Evolutionary conservation across 2,329 filamentous ascomycete species (phyloP), one percentile per base, ranked within the genome.

Genomic region (Beauveria scarabaeidicola): DNA sequence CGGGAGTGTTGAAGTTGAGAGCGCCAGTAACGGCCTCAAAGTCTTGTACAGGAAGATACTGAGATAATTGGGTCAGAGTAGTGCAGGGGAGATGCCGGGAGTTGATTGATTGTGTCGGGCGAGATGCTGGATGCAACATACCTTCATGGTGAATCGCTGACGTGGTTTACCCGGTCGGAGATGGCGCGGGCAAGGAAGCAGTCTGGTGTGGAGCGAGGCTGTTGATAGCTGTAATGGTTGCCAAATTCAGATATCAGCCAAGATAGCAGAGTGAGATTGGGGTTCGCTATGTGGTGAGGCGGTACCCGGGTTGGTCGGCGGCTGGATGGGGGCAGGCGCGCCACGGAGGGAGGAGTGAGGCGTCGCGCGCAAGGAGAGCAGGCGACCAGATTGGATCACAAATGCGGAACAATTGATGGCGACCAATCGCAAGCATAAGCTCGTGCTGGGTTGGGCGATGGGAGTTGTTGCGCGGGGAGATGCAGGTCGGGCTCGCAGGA

Each of bases 1-100:
- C 93, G 55, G 89, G 85, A 1, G 93, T 97, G 69, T 94, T 90
- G 79, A 97, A 97, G 72, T 96, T 97, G 70, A 99, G 85, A 64
- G 93, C 90, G 76, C 88, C 88, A 62, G 91, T 93, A 66, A 97
- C 89, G 73, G 89, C 86, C 74, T 97, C 92, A 71, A 97, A 92
- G 66, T 95, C 89, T 74, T 86, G 87, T 64, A 96, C 83, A 62
- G 93, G 91, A 68, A 99, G 81, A 75, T 95, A 99, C 93, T 99
- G 62, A 9, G 43, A 43, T 17, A 10, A 36, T 38, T 2, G 13
- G 13, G 58, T 64, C 62, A 66, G 38, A 52, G 9, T 36, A 38
- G 7, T 5, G 61, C 47, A 52, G 25, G 25, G 15, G 23, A 19
- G 9, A 27, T 3, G 23, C 4, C 19, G 40, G 23, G 36, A 25